Percentiles rank a stretch among this genome's conserved stretches.
phyloP scores from a whole-genome alignment of 2,329 filamentous ascomycete genomes.

The Xylariaceae sp. region DNA sequence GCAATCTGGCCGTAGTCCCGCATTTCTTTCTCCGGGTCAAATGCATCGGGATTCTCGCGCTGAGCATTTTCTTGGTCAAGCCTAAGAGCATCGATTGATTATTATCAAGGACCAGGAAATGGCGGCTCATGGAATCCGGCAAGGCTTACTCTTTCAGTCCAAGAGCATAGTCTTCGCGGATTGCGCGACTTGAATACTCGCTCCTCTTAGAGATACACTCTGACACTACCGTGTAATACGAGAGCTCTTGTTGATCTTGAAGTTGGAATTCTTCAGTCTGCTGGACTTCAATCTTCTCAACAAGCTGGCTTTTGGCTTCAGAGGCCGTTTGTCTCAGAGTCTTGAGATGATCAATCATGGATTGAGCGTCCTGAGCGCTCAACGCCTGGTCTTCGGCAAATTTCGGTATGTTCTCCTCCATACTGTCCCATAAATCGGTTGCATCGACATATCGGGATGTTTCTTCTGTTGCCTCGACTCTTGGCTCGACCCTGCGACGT shows the following conservation, averaged over 20 bases:
- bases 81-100: constrained; percentile 10
- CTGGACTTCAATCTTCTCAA: constrained; percentile 10
- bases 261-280: constrained; percentile 26
- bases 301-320: constrained; percentile 4
- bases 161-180: constrained; percentile 48
- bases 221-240: constrained; percentile 5
- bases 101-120: neutral
- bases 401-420: constrained; percentile 7
- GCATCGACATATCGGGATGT: constrained; percentile 4
- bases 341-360: constrained; percentile 6
- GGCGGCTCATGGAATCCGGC: neutral
- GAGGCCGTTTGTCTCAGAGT: constrained; percentile 2
- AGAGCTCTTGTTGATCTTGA: constrained; percentile 22
- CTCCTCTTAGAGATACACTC: constrained; percentile 47
- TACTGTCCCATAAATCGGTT: constrained; percentile 7
- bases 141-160: constrained; percentile 43
- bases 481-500: constrained; percentile 8
- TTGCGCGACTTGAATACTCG: constrained; percentile 40
- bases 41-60: constrained; percentile 43
- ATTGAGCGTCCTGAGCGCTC: constrained; percentile 6
- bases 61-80: constrained; percentile 44
- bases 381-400: constrained; percentile 16
- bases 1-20: constrained; percentile 51
- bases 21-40: constrained; percentile 41
- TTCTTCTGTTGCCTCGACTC: neutral